phyloP scores from a whole-genome alignment of 805 yeast genomes.

The Millerozyma miso region DNA sequence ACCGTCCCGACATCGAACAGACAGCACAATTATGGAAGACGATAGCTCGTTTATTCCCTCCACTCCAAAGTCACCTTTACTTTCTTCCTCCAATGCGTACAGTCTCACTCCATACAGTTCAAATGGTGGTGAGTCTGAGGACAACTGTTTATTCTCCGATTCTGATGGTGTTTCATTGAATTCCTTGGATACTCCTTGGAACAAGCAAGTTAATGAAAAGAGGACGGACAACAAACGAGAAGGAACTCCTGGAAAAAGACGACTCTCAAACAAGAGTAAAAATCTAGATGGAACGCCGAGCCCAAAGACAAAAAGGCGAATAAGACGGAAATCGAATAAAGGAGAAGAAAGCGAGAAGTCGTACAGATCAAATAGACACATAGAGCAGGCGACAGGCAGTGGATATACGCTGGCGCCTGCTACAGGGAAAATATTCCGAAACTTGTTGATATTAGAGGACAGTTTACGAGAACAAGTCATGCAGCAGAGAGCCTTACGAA shows the following conservation, averaged over 20 bases:
- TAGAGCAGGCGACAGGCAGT: slow-evolving; percentile 15
- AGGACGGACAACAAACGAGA: slow-evolving; percentile 1
- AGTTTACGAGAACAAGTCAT: slow-evolving; percentile 75
- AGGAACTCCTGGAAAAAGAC: slow-evolving; percentile 3
- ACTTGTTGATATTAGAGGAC: slow-evolving; percentile 80
- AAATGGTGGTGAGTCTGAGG: slow-evolving; percentile 17
- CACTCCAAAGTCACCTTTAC: slow-evolving; percentile 17
- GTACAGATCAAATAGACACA: slow-evolving; percentile 13
- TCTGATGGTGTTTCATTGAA: slow-evolving; percentile 32
- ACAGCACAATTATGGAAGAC: background rate
- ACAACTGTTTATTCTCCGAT: slow-evolving; percentile 31
- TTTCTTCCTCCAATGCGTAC: slow-evolving; percentile 18
- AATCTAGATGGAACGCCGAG: slow-evolving; percentile 15
- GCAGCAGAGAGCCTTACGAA: slow-evolving; percentile 63
- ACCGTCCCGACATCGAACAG: background rate
- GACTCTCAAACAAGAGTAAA: background rate
- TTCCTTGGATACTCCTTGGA: slow-evolving; percentile 18
- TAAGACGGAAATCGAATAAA: slow-evolving; percentile 20
- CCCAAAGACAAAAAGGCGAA: slow-evolving; percentile 19
- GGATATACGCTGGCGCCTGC: slow-evolving; percentile 39
- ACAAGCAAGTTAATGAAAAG: slow-evolving; percentile 4
- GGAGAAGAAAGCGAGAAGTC: slow-evolving; percentile 24
- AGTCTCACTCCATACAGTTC: slow-evolving; percentile 18
- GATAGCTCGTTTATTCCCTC: background rate
- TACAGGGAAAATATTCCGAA: slow-evolving; percentile 73